Evolutionary conservation across 352 stramenopile genomes (phyloP).

Genomic region (Phytophthora syringae): DNA sequence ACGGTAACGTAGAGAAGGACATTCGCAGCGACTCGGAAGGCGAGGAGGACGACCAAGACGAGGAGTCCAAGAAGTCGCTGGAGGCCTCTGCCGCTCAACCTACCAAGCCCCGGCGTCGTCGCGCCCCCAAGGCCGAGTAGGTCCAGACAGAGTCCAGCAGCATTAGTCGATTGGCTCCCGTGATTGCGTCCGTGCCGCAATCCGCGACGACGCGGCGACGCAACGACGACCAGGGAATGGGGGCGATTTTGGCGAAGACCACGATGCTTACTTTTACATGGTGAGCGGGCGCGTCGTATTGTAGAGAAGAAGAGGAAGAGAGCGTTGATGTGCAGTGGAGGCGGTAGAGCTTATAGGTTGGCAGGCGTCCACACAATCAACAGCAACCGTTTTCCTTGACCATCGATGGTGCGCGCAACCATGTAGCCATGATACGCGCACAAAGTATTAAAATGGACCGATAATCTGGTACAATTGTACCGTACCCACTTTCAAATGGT

Average conservation of each 20-base stretch:
- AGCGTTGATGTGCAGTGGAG: slow-evolving; percentile 19
- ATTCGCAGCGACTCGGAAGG: slow-evolving; percentile 83
- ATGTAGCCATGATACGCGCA: not conserved
- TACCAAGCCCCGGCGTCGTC: slow-evolving; percentile 60
- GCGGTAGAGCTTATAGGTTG: slow-evolving; percentile 37
- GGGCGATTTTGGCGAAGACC: slow-evolving; percentile 19
- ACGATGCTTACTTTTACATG: slow-evolving; percentile 12
- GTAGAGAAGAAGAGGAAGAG: slow-evolving; percentile 34
- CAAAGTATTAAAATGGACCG: not conserved
- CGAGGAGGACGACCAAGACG: slow-evolving; percentile 47
- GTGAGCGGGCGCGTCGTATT: slow-evolving; percentile 17
- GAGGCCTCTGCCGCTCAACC: slow-evolving; percentile 20
- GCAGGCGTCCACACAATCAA: slow-evolving; percentile 16
- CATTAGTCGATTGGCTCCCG: slow-evolving; percentile 9
- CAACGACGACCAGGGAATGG: not conserved
- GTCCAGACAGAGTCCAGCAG: not conserved
- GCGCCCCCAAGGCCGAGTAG: slow-evolving; percentile 74
- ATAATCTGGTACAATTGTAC: not conserved
- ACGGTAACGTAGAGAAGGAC: slow-evolving; percentile 81
- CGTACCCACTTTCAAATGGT: not conserved
- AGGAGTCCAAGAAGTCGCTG: slow-evolving; percentile 24
- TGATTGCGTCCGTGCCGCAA: slow-evolving; percentile 23
- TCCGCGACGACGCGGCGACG: slow-evolving; percentile 13
- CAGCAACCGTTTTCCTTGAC: slow-evolving; percentile 10
- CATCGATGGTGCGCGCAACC: not conserved